These are phyloP conservation scores for Paraurostyla sp. DNA, from an alignment of 73 alveolate genomes.

Conservation along the genomic window DNA sequence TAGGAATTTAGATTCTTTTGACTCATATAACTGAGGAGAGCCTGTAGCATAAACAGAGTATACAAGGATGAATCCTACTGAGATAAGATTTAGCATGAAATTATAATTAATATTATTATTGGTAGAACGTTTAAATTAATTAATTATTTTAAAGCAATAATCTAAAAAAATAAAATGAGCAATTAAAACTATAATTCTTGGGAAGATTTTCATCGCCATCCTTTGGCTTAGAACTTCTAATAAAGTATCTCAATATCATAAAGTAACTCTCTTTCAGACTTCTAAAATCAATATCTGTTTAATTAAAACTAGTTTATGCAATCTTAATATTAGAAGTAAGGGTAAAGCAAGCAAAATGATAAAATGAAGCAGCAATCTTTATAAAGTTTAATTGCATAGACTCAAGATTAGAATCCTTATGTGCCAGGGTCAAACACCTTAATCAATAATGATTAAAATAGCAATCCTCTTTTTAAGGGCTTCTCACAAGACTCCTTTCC, in stretches of 20 bases:
- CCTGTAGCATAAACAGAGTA: neutral
- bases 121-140: neutral
- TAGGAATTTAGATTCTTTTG: neutral
- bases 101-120: too few species aligned
- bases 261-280: neutral
- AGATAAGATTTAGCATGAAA: neutral
- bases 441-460: neutral
- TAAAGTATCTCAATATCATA: neutral
- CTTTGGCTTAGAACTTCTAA: neutral
- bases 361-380: neutral
- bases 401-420: neutral
- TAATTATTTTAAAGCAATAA: neutral
- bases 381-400: neutral
- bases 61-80: neutral
- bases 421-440: neutral
- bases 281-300: neutral
- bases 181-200: neutral
- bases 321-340: neutral
- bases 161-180: constrained; percentile 12
- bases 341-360: neutral
- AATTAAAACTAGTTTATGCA: neutral
- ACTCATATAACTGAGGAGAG: neutral
- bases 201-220: constrained; percentile 44
- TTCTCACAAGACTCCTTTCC: constrained; percentile 1
- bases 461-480: neutral